Evolutionary conservation across 352 stramenopile species (phyloP), one percentile per base, ranked within the genome.

Genomic region (Bremia lactucae): DNA sequence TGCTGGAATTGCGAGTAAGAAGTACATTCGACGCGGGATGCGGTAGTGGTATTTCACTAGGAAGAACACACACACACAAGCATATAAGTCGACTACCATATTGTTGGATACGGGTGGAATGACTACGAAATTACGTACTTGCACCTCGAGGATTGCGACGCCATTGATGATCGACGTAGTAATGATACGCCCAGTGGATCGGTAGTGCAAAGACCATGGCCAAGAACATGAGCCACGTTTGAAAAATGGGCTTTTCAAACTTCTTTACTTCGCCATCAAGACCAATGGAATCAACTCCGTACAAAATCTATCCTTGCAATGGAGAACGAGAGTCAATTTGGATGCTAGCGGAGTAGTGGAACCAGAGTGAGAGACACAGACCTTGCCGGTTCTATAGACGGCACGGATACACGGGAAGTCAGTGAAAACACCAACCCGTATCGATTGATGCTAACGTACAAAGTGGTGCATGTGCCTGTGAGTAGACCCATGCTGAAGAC

Each of bases 201-300:
- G 87, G 67, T 11, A 98, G 59, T 14, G 85, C 89, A 50, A 95
- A 96, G 18, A 90, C 52, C 93, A 98, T 97, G 26, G 90, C 89
- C 6, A 97, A 62, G 64, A 97, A 98, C 91, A 97, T 98, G 51
- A 94, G 83, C 72, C 94, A 96, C 11, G 93, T 97, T 67, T 97
- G 87, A 68, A 97, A 97, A 35, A 97, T 82, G 31, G 92, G 89
- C 52, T 97, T 97, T 34, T 92, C 69, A 56, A 98, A 98, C 31
- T 83, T 77, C 64, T 96, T 93, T 10, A 87, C 54, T 37, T 91
- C 62, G 13, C 86, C 89, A 18, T 87, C 70, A 7, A 95, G 72
- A 3, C 88, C 91, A 19, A 93, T 68, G 8, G 79, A 85, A 42
- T 94, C 74, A 20, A 97, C 73, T 20, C 74, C 74, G 50, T 97